Conservation (phyloP, 2,329 filamentous ascomycete species). For the Dactylellina leptospora region DNA sequence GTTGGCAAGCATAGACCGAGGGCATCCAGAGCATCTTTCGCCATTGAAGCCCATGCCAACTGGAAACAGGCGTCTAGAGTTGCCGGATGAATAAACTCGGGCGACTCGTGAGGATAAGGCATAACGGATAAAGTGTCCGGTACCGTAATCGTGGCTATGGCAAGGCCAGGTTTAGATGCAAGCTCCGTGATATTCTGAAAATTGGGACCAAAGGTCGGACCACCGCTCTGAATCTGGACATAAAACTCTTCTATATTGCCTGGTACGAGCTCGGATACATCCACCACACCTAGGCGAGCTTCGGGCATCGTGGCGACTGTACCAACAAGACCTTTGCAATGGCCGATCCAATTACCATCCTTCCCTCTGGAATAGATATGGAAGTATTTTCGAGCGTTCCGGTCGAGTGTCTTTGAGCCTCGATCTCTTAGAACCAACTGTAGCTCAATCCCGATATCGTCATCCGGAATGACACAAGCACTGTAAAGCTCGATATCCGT, state of each 20-base stretch:
- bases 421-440: constrained; percentile 25
- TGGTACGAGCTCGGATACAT: background rate
- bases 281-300: background rate
- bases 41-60: constrained; percentile 60
- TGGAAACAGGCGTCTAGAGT: constrained; percentile 62
- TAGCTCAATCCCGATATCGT: constrained; percentile 16
- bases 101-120: constrained; percentile 63
- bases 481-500: constrained; percentile 57
- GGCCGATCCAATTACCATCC: constrained; percentile 8
- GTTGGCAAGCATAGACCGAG: constrained; percentile 2
- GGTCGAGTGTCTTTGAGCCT: background rate
- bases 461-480: constrained; percentile 52
- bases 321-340: background rate
- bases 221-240: constrained; percentile 31
- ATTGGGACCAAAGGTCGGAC: constrained; percentile 53
- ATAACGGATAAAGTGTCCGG: constrained; percentile 58
- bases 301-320: background rate
- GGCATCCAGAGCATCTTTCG: background rate
- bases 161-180: background rate
- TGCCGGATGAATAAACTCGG: constrained; percentile 63
- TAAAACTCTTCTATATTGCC: constrained; percentile 28
- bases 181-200: constrained; percentile 53
- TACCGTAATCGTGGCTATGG: background rate
- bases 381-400: background rate
- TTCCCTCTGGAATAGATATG: constrained; percentile 2